Evolutionary conservation across 768 basidiomycete genomes (phyloP), one percentile per base, ranked within the genome.

Genomic region (Naganishia randhawae): DNA sequence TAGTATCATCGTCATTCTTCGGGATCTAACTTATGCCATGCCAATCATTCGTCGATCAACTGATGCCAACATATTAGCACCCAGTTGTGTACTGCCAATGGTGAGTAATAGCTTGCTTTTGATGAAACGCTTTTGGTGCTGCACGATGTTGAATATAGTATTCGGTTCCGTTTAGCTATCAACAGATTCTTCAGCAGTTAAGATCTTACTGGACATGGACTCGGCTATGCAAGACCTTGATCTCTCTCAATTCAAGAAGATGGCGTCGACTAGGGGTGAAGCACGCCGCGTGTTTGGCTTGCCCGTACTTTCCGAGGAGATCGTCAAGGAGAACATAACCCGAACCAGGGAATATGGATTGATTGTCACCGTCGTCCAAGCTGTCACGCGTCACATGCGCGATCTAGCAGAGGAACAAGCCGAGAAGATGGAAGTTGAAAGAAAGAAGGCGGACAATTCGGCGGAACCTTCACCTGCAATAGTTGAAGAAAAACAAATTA

Each of bases 41-140:
- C 39, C n/a, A 19, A 39, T 61, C 3, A n/a, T 61, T 8, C 19
- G 37, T 6, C 37, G 57, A 22, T 61, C 57, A 11, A 14, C 35
- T 37, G 57, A 61, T 41, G 57, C 57, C 5, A 61, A 61, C n/a
- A 39, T 61, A 42, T 29, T 61, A 39, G 57, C 57, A 41, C 57
- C 57, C 22, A 61, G 57, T 19, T 61, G 57, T 27, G 57, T 61
- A 13, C 37, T 61, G 22, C 39, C 57, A 61, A 41, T 39, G 1
- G 57, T 61, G 57, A 61, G 57, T 61, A n/a, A 6, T 48, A 22
- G 3, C 7, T 22, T 48, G 11, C n/a, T 39, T 14, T n/a, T n/a
- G n/a, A n/a, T n/a, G n/a, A n/a, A 39, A 17, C 25, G 14, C 14
- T 19, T 42, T 16, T 1, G 4, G 25, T 22, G 25, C 19, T 6